Base-by-base conservation (phyloP, 1,139 yeast genomes). In the Taphrina betulina region DNA sequence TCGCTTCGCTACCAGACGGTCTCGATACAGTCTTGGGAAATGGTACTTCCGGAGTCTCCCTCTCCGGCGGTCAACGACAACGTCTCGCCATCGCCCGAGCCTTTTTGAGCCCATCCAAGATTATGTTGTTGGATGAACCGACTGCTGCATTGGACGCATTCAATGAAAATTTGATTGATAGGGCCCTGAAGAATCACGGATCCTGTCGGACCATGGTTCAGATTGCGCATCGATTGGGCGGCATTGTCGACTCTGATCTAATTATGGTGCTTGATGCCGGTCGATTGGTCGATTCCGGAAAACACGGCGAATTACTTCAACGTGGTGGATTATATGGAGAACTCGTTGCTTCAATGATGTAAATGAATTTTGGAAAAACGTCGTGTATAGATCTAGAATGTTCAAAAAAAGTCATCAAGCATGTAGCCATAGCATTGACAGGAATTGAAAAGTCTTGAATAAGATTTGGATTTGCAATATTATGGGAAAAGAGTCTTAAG, bases 61-160 rank as follows among this genome's bases (percentile, higher is more conserved):
- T 86, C 59, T 85, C 95, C 1, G 87, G 90, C 38, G 95, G 95
- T 2, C 95, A 87, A 67, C 75, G 83, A 3, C 95, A 87, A 67
- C 71, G 95, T 59, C 68, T 87, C 16, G 79, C 89, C 0, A 80
- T 87, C 60, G 90, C 87, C 0, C 76, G 95, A 60, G 89, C 94
- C 0, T 61, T 87, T 17, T 62, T 86, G 3, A 70, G 88, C 50
- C 72, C 75, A 44, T 89, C 95, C 0, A 74, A 75, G 43, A 68
- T 87, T 5, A 69, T 86, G 57, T 73, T 87, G 1, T 69, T 87
- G 53, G 95, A 87, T 68, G 95, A 87, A 65, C 83, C 88, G 60
- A 85, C 95, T 0, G 80, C 95, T 2, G 85, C 88, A 2, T 70
- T 87, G 57, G 95, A 87, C 66, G 75, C 83, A 0, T 76, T 74